A percentile compares a stretch with the other conserved stretches of the same genome.
Conservation (phyloP, 306 rosid genomes). For the Nissolia schottii region DNA sequence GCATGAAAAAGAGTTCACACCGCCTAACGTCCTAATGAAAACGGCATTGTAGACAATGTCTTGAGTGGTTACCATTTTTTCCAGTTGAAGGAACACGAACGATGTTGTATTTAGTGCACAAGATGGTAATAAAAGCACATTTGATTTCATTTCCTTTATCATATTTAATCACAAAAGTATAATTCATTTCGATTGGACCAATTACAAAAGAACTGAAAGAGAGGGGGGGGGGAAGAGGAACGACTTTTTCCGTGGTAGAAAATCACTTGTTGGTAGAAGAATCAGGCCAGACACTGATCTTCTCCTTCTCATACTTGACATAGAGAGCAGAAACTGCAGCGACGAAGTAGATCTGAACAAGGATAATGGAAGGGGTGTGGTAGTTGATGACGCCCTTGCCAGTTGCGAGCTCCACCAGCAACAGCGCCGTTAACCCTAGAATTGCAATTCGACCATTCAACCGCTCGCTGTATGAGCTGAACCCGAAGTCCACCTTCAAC, state of each 20-base stretch:
- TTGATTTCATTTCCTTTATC: background rate
- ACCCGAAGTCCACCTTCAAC: constrained; percentile 69
- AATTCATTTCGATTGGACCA: background rate
- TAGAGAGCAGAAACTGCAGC: constrained; percentile 63
- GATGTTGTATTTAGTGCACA: constrained; percentile 23
- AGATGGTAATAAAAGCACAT: constrained; percentile 22
- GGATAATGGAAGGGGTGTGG: constrained; percentile 60
- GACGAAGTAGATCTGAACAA: constrained; percentile 74
- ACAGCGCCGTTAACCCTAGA: constrained; percentile 63
- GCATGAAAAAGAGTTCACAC: background rate
- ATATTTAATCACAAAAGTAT: background rate
- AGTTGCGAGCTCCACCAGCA: constrained; percentile 79
- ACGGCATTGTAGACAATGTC: constrained; percentile 2
- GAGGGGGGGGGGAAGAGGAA: too few species aligned
- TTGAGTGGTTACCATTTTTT: constrained; percentile 36
- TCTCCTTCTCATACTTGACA: constrained; percentile 77
- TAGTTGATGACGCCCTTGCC: constrained; percentile 74
- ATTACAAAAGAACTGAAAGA: too few species aligned
- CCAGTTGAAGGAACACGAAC: constrained; percentile 6
- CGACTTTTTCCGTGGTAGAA: too few species aligned
- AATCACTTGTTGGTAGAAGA: constrained; percentile 21
- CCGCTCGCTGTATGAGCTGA: constrained; percentile 70
- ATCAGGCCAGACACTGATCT: constrained; percentile 68
- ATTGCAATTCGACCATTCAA: constrained; percentile 68
- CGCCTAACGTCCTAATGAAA: background rate